phyloP scores from a whole-genome alignment of 2,329 filamentous ascomycete species.

The Trichoderma sp. region DNA sequence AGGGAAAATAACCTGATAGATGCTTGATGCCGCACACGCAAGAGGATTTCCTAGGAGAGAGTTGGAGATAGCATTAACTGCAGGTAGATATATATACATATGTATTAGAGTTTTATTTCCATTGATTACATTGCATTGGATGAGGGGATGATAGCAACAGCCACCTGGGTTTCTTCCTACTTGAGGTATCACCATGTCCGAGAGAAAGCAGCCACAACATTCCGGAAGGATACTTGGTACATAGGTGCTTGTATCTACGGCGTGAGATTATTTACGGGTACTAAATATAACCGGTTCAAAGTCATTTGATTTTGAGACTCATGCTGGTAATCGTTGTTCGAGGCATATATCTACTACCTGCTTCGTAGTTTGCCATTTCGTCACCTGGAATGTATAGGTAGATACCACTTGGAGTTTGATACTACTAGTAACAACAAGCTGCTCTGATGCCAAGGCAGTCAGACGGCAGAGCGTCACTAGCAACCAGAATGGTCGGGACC shows the following conservation, averaged over 20 bases:
- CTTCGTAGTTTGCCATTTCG: background rate
- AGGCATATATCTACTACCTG: background rate
- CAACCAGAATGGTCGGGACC: background rate
- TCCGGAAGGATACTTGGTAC: background rate
- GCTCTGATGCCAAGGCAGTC: background rate
- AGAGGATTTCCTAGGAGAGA: conserved; percentile 13
- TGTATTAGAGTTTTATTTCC: conserved; percentile 9
- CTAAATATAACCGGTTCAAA: background rate
- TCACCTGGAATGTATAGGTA: background rate
- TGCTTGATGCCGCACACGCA: conserved; percentile 23
- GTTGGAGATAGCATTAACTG: background rate
- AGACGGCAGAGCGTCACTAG: background rate
- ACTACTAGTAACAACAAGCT: background rate
- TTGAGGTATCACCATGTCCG: background rate
- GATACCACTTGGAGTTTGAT: background rate
- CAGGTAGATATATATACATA: background rate
- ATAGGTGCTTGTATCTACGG: background rate
- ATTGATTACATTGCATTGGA: background rate
- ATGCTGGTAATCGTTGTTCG: too few relatives aligned
- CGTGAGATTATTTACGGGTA: background rate
- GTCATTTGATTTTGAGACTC: background rate
- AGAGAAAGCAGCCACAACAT: background rate
- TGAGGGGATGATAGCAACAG: background rate
- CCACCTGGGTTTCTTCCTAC: background rate
- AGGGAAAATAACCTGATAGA: conserved; percentile 17